phyloP scores from a whole-genome alignment of 2,329 filamentous ascomycete species.

The Curvularia lunata region DNA sequence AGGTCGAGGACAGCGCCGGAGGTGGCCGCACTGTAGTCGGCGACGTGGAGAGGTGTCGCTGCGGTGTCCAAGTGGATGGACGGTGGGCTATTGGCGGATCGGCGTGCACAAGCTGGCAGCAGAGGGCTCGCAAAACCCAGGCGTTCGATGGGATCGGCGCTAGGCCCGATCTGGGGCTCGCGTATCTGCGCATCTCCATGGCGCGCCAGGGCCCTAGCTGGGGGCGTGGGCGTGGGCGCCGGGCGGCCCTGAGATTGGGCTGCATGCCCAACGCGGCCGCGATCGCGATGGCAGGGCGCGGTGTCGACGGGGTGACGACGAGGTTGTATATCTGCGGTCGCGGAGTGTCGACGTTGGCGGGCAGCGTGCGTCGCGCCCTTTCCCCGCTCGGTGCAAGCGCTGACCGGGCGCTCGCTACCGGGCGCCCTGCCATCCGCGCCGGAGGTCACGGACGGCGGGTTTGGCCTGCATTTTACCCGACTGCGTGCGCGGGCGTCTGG shows the following conservation, averaged over 20 bases:
- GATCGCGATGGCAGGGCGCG: conserved; percentile 2
- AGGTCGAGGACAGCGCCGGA: background rate
- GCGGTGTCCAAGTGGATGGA: background rate
- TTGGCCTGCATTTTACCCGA: conserved; percentile 4
- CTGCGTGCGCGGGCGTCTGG: conserved; percentile 9
- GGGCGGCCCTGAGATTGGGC: conserved; percentile 8
- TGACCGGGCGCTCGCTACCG: conserved; percentile 4
- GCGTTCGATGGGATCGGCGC: conserved; percentile 19
- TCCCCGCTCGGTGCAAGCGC: conserved; percentile 3
- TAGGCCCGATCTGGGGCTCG: conserved; percentile 19
- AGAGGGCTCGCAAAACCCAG: conserved; percentile 5
- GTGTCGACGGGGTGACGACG: too few relatives aligned
- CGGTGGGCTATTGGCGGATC: conserved; percentile 9
- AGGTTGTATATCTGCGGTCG: too few relatives aligned
- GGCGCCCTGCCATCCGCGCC: background rate
- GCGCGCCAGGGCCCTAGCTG: conserved; percentile 8
- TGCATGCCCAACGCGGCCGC: conserved; percentile 6
- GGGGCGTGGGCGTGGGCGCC: background rate
- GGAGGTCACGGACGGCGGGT: conserved; percentile 5
- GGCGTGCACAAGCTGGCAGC: conserved; percentile 3
- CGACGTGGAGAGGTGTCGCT: background rate
- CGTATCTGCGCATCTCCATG: conserved; percentile 17
- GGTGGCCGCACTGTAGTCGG: conserved; percentile 5
- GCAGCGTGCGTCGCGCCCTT: background rate
- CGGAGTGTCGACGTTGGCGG: background rate